Percentiles rank a stretch among this genome's conserved stretches.
phyloP scores from a whole-genome alignment of 2,329 filamentous ascomycete genomes.

The Aspergillus sergii region DNA sequence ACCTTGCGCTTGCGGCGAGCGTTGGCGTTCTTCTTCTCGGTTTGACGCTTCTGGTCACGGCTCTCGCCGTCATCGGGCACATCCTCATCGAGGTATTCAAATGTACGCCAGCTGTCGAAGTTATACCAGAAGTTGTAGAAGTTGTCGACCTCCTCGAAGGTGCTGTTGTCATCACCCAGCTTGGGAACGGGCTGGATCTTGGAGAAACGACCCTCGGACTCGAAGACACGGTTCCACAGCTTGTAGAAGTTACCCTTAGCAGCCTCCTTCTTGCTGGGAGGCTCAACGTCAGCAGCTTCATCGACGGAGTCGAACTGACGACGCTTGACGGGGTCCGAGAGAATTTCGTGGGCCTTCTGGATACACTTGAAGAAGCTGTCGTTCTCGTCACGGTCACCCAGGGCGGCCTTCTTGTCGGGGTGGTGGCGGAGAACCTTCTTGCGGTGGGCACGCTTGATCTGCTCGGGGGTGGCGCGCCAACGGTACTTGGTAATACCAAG shows the following conservation, averaged over 20 bases:
- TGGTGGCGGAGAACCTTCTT: conserved; percentile 99
- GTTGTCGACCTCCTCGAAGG: conserved; percentile 84
- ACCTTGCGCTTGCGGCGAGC: conserved; percentile 99
- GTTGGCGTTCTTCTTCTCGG: conserved; percentile 98
- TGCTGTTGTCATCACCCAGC: conserved; percentile 81
- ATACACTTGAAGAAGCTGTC: conserved; percentile 99
- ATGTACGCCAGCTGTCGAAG: conserved; percentile 96
- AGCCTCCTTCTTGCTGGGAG: conserved; percentile 87
- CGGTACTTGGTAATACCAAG: conserved; percentile 91
- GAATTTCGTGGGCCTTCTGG: conserved; percentile 93
- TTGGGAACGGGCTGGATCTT: conserved; percentile 84
- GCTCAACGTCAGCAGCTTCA: conserved; percentile 87
- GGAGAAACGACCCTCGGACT: conserved; percentile 89
- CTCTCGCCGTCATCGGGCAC: conserved; percentile 98
- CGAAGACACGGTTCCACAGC: conserved; percentile 88
- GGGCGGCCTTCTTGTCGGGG: conserved; percentile 96
- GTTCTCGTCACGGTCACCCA: conserved; percentile 78
- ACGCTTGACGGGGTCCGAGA: conserved; percentile 87
- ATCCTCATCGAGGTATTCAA: conserved; percentile 98
- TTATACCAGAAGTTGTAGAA: conserved; percentile 99
- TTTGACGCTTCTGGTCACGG: conserved; percentile 97
- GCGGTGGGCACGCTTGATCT: conserved; percentile 98
- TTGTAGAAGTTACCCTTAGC: conserved; percentile 92
- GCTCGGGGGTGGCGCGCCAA: conserved; percentile 89
- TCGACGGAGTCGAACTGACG: conserved; percentile 97